These are phyloP conservation scores for Drosera capensis DNA, from an alignment of 148 eudicot species.

Conservation along the genomic window DNA sequence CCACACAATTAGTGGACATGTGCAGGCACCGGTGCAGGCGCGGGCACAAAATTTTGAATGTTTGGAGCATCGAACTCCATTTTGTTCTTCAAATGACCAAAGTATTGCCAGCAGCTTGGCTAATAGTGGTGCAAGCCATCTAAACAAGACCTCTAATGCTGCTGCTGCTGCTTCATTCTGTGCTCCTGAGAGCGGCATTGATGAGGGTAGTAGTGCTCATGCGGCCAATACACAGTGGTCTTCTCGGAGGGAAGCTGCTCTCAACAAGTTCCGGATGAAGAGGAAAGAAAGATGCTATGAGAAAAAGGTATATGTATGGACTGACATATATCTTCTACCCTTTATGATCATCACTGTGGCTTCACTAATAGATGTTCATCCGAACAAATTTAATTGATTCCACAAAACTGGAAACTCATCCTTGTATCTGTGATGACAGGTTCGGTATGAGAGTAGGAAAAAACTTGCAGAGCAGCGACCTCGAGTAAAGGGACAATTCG, in stretches of 20 bases:
- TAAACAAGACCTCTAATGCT: constrained; percentile 12
- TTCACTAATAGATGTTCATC: no score
- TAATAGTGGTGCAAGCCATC: constrained; percentile 20
- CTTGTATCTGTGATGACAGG: constrained; percentile 25
- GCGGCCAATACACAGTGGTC: constrained; percentile 30
- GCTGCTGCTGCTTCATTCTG: constrained; percentile 9
- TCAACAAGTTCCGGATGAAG: constrained; percentile 74
- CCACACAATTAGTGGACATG: constrained; percentile 4
- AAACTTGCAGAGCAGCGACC: constrained; percentile 94
- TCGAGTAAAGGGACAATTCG: constrained; percentile 95
- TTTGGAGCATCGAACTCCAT: constrained; percentile 18
- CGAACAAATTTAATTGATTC: no score
- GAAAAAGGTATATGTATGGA: constrained; percentile 55
- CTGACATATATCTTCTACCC: neutral
- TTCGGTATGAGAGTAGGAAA: constrained; percentile 81
- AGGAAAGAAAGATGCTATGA: constrained; percentile 90
- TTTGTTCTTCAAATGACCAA: constrained; percentile 45
- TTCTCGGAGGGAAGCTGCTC: constrained; percentile 61
- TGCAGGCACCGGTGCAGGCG: no score
- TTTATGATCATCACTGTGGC: no score
- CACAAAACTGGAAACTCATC: neutral
- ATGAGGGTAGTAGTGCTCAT: constrained; percentile 12
- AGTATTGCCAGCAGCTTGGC: constrained; percentile 44
- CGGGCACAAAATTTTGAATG: constrained; percentile 21
- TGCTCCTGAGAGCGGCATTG: constrained; percentile 21